Conservation (phyloP, 2,329 filamentous ascomycete species). For the Huntiella savannae region DNA sequence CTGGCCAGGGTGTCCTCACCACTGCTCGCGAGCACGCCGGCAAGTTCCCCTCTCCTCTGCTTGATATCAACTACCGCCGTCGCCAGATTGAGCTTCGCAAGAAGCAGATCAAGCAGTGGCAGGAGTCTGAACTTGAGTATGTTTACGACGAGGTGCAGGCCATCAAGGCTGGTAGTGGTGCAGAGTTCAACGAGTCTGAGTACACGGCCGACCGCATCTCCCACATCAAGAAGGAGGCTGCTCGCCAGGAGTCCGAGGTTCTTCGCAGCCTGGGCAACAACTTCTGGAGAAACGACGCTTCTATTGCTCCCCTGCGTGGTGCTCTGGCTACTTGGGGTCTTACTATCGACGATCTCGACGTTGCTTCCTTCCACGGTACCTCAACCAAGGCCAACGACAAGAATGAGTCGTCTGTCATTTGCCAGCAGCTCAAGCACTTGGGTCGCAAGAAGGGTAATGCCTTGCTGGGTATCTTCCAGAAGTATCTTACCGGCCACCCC, state of each 20-base stretch:
- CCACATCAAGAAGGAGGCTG: slow-evolving; percentile 73
- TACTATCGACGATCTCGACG: slow-evolving; percentile 83
- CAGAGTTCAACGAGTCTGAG: slow-evolving; percentile 60
- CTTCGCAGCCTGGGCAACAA: slow-evolving; percentile 87
- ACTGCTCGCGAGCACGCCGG: slow-evolving; percentile 78
- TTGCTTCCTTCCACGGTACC: slow-evolving; percentile 97
- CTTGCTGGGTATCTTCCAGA: slow-evolving; percentile 93
- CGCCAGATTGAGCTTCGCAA: slow-evolving; percentile 87
- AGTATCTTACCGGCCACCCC: slow-evolving; percentile 94
- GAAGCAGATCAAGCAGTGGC: slow-evolving; percentile 90
- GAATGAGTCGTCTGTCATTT: slow-evolving; percentile 96
- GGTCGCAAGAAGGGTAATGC: slow-evolving; percentile 94
- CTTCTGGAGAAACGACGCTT: slow-evolving; percentile 94
- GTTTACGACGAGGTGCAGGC: slow-evolving; percentile 82
- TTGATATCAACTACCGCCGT: slow-evolving; percentile 94
- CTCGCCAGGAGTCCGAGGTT: slow-evolving; percentile 81
- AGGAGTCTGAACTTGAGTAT: slow-evolving; percentile 84
- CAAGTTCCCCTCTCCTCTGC: slow-evolving; percentile 84
- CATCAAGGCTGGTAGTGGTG: slow-evolving; percentile 58
- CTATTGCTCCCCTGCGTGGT: slow-evolving; percentile 87
- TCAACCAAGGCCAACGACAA: slow-evolving; percentile 98
- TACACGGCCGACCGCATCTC: slow-evolving; percentile 69
- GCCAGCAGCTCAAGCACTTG: slow-evolving; percentile 86
- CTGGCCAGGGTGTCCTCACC: slow-evolving; percentile 90
- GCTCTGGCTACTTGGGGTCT: slow-evolving; percentile 95